Percentiles rank a stretch among this genome's conserved stretches.
These are phyloP conservation scores for Tuber brumale DNA, from an alignment of 495 filamentous ascomycete genomes.

Conservation along the genomic window DNA sequence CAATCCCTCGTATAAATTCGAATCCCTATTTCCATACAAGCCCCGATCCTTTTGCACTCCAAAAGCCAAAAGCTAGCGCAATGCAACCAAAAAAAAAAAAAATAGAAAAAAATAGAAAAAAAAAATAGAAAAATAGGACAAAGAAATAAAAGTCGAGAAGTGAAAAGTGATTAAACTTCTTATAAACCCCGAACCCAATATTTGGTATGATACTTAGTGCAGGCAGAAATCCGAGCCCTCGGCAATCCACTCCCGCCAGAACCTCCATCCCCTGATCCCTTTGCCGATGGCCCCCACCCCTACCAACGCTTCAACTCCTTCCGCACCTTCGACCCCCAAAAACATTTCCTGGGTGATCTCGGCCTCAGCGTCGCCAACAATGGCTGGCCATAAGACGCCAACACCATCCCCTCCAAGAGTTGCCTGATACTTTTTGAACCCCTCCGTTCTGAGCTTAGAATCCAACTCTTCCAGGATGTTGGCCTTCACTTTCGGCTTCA, in stretches of 20 bases:
- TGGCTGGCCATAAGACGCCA: conserved; percentile 84
- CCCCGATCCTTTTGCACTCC: not conserved
- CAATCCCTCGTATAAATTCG: not conserved
- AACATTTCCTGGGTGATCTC: conserved; percentile 88
- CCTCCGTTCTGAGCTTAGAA: conserved; percentile 61
- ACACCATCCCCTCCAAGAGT: conserved; percentile 87
- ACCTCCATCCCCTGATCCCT: conserved; percentile 82
- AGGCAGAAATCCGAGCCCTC: conserved; percentile 28
- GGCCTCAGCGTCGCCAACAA: conserved; percentile 62
- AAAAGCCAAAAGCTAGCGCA: not conserved
- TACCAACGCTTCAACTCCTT: conserved; percentile 70
- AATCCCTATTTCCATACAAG: not conserved
- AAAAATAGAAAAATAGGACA: not conserved
- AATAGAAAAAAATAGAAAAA: conserved; percentile 7
- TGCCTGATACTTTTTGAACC: conserved; percentile 75
- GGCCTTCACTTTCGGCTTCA: conserved; percentile 57
- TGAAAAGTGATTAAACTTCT: not conserved
- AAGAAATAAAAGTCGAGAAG: conserved; percentile 8
- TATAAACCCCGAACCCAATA: conserved; percentile 19
- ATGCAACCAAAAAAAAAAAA: conserved; percentile 15
- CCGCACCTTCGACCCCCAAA: conserved; percentile 68
- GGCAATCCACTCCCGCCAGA: conserved; percentile 59
- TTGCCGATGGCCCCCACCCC: conserved; percentile 56
- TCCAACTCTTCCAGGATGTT: conserved; percentile 53
- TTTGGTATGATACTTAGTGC: conserved; percentile 12